phyloP scores from a whole-genome alignment of 495 filamentous ascomycete species.

The Aspergillus homomorphus region DNA sequence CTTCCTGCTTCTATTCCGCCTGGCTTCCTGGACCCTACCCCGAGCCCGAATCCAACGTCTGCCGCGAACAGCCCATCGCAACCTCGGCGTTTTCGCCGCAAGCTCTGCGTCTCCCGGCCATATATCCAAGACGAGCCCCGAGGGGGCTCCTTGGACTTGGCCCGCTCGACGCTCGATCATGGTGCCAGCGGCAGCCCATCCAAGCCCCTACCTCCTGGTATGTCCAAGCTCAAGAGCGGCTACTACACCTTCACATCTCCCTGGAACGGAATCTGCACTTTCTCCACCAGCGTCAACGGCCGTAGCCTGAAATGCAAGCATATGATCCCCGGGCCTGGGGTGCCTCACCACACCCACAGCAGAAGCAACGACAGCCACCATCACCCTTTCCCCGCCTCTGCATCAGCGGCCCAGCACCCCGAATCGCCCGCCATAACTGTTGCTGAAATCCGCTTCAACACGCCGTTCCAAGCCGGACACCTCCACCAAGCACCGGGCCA shows the following conservation, averaged over 20 bases:
- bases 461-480: constrained; percentile 54
- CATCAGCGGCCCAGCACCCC: background rate
- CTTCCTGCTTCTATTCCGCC: constrained; percentile 6
- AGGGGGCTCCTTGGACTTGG: constrained; percentile 16
- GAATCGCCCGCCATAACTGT: constrained; percentile 52
- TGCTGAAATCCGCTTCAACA: constrained; percentile 87
- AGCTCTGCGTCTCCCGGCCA: constrained; percentile 37
- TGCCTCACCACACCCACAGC: background rate
- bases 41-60: constrained; percentile 7
- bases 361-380: background rate
- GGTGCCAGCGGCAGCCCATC: constrained; percentile 8
- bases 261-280: constrained; percentile 83
- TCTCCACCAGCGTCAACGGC: constrained; percentile 69
- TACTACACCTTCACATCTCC: constrained; percentile 69
- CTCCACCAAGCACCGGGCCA: constrained; percentile 29
- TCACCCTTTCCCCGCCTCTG: background rate
- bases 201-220: constrained; percentile 9
- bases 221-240: constrained; percentile 44
- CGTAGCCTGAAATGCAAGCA: constrained; percentile 77
- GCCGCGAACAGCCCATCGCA: constrained; percentile 17
- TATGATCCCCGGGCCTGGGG: constrained; percentile 42
- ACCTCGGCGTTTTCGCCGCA: constrained; percentile 39
- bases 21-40: constrained; percentile 11
- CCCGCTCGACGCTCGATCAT: constrained; percentile 18
- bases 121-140: constrained; percentile 21